phyloP scores from a whole-genome alignment of 2,329 filamentous ascomycete species.

The Seiridium unicorne region DNA sequence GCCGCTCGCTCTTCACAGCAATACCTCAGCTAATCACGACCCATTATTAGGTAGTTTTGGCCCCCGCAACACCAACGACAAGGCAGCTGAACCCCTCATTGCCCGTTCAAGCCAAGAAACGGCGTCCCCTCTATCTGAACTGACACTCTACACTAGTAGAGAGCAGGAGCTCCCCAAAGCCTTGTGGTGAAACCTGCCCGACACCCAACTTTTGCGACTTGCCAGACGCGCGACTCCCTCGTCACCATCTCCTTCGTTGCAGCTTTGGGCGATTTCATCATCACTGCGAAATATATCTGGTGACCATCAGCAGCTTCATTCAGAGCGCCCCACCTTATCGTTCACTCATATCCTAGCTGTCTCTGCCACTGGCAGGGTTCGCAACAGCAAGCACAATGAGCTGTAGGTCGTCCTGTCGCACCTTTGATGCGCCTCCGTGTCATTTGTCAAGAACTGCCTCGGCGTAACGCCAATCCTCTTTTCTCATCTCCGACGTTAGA shows the following conservation, averaged over 20 bases:
- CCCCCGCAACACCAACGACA: conserved; percentile 5
- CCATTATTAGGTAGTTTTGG: neutral
- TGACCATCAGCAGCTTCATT: neutral
- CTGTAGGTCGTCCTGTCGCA: neutral
- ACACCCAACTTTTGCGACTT: neutral
- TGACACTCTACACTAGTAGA: neutral
- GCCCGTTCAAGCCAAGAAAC: conserved; percentile 8
- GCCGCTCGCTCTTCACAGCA: no score
- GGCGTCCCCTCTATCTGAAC: neutral
- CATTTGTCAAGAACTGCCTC: neutral
- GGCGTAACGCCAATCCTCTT: no score
- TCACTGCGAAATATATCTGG: neutral
- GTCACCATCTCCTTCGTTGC: neutral
- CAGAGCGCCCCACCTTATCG: neutral
- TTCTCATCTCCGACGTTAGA: neutral
- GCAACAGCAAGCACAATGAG: conserved; percentile 6
- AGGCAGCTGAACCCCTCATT: conserved; percentile 5
- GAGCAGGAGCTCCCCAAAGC: neutral
- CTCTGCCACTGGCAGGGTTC: conserved; percentile 3
- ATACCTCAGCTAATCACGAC: neutral
- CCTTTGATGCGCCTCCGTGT: neutral
- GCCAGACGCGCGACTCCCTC: neutral
- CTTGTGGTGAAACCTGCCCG: conserved; percentile 5
- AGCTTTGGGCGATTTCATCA: neutral
- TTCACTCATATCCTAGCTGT: neutral